Evolutionary conservation across 495 filamentous ascomycete species (phyloP), one percentile per base, ranked within the genome.

Genomic region (Aspergillus hancockii): DNA sequence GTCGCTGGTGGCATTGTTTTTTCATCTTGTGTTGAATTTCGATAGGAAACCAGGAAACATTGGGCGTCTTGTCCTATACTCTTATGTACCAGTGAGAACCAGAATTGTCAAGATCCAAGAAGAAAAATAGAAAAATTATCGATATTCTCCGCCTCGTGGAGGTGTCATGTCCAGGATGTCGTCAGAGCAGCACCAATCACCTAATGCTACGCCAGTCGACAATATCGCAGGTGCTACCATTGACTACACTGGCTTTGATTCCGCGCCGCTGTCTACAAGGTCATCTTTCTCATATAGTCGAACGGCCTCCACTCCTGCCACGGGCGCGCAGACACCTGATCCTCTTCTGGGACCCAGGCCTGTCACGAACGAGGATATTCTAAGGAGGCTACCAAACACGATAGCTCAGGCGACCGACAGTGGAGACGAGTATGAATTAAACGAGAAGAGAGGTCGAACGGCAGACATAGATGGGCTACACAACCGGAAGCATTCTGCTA

Each of bases 251-350:
- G 54, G 49, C 25, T 5, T 57, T 8, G 54, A 56, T 18, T 61
- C 59, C 1, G 54, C 40, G 3, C 47, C 53, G 19, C 32, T 54
- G 23, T 61, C 59, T n/a, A 31, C 45, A 14, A 32, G 59, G 14
- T 57, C 59, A 5, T 61, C 59, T 10, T 53, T 57, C 36, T 61
- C 58, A 1, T 41, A 55, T 22, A 54, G 32, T 18, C 38, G 6
- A 8, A 43, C 30, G 5, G 25, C 54, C 14, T 49, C 60, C 3
- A 58, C 61, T 18, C 61, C 61, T 7, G 61, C 56, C 23, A 63
- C 61, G 45, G 61, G 61, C n/a, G 52, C 56, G 7, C 61, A 63
- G 31, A 63, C 61, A 12, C 61, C 61, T 1, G 55, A 63, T 38
- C 61, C 61, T 22, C 38, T 63, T 5, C 23, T 63, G 43, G 47